These are phyloP conservation scores for Penicillium glabrum DNA, from an alignment of 2,329 filamentous ascomycete genomes.

Conservation along the genomic window DNA sequence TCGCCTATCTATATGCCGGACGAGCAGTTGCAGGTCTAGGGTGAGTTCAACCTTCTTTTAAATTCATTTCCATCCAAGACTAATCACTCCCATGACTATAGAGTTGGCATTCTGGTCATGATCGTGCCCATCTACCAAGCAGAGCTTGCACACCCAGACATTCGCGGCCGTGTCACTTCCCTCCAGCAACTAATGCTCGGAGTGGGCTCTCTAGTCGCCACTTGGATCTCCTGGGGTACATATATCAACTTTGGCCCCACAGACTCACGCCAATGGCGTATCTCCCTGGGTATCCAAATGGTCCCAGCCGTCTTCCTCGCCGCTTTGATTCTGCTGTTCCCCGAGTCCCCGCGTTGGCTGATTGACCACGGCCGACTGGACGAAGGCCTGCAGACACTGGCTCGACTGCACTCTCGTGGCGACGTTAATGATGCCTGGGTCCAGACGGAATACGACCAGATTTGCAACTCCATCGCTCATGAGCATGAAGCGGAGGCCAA, in stretches of 20 bases:
- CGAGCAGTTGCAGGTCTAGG: conserved; percentile 62
- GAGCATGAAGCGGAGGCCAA: conserved; percentile 69
- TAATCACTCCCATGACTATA: not conserved
- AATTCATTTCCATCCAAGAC: conserved; percentile 16
- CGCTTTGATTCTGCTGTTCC: conserved; percentile 67
- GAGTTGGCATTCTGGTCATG: conserved; percentile 60
- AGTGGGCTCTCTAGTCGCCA: conserved; percentile 68
- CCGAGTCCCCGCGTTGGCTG: conserved; percentile 71
- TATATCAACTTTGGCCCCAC: conserved; percentile 50
- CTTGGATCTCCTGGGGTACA: conserved; percentile 70
- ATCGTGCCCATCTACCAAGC: conserved; percentile 72
- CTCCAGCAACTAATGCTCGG: conserved; percentile 82
- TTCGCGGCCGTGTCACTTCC: conserved; percentile 70
- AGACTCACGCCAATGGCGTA: conserved; percentile 58
- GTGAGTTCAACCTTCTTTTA: conserved; percentile 27
- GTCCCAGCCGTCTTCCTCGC: conserved; percentile 65
- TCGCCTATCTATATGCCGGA: conserved; percentile 67
- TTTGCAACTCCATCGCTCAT: conserved; percentile 62
- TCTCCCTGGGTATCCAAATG: conserved; percentile 67
- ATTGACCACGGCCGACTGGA: conserved; percentile 67
- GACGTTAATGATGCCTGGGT: conserved; percentile 67
- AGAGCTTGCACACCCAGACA: conserved; percentile 75
- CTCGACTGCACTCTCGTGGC: conserved; percentile 67
- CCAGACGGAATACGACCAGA: conserved; percentile 68
- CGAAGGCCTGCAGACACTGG: conserved; percentile 64